Evolutionary conservation across 306 rosid genomes (phyloP).

Genomic region (Alnus glutinosa): DNA sequence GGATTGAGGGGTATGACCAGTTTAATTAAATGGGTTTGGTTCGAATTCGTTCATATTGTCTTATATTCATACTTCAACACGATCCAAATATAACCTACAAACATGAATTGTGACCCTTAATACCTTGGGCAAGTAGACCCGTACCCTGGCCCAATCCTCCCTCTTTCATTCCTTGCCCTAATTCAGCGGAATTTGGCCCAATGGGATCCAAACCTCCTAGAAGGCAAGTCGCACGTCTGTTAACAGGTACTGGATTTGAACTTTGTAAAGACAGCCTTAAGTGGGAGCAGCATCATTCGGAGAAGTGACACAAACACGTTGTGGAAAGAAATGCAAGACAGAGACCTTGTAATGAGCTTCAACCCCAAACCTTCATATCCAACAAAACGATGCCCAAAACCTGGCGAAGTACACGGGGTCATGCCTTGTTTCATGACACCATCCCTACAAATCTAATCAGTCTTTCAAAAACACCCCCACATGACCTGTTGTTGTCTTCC

Average conservation of each 20-base stretch:
- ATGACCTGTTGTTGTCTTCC: not conserved
- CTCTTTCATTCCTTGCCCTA: too few relatives aligned
- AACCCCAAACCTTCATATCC: too few relatives aligned
- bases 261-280: too few relatives aligned
- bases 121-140: too few relatives aligned
- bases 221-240: not conserved
- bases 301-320: not conserved
- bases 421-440: not conserved
- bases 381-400: not conserved
- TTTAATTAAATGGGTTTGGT: too few relatives aligned
- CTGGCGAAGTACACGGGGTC: not conserved
- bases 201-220: not conserved
- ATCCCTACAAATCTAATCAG: not conserved
- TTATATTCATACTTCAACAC: too few relatives aligned
- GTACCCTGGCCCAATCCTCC: too few relatives aligned
- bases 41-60: too few relatives aligned
- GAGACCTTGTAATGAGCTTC: not conserved
- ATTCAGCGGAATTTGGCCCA: too few relatives aligned
- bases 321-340: not conserved
- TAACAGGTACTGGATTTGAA: not conserved
- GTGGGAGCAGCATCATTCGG: not conserved
- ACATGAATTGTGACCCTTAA: too few relatives aligned
- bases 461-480: slow-evolving; percentile 7
- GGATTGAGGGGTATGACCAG: too few relatives aligned
- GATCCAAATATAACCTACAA: too few relatives aligned